Percentiles rank a stretch among this genome's conserved stretches.
phyloP scores from a whole-genome alignment of 805 yeast species.

The Kuraishia ogatae region DNA sequence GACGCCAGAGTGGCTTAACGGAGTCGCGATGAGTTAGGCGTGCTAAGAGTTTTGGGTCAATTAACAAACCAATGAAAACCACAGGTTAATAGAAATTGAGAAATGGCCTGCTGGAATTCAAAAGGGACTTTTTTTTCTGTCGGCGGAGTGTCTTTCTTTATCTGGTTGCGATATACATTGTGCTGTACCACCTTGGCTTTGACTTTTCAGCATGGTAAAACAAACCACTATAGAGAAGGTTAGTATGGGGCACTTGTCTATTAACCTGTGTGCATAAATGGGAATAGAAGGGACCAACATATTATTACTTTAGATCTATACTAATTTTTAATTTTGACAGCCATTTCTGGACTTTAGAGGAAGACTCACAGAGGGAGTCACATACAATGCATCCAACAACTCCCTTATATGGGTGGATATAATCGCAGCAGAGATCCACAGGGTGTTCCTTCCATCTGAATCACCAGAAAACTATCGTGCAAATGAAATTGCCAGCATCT shows the following conservation, averaged over 20 bases:
- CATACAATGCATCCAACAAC: conserved; percentile 49
- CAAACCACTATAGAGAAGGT: background rate
- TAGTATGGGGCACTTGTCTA: background rate
- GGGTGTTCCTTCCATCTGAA: conserved; percentile 17
- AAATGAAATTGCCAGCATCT: conserved; percentile 13
- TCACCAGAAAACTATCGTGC: conserved; percentile 14
- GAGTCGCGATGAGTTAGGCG: too few relatives aligned
- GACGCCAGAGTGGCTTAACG: background rate
- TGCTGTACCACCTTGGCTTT: too few relatives aligned
- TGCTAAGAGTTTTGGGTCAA: too few relatives aligned
- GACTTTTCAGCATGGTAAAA: background rate
- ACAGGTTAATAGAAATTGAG: too few relatives aligned
- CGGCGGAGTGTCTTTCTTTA: too few relatives aligned
- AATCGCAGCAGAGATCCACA: conserved; percentile 29
- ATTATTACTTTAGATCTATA: background rate
- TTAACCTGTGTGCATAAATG: too few relatives aligned
- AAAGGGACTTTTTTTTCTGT: too few relatives aligned
- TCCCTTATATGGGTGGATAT: conserved; percentile 44
- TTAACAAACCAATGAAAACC: too few relatives aligned
- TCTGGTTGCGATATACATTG: background rate
- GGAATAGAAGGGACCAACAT: too few relatives aligned
- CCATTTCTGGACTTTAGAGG: conserved; percentile 24
- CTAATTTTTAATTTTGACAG: conserved; percentile 5
- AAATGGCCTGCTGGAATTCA: too few relatives aligned
- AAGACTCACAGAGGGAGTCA: conserved; percentile 57